Evolutionary conservation across 768 basidiomycete species (phyloP).

Genomic region (Pleurotus giganteus): DNA sequence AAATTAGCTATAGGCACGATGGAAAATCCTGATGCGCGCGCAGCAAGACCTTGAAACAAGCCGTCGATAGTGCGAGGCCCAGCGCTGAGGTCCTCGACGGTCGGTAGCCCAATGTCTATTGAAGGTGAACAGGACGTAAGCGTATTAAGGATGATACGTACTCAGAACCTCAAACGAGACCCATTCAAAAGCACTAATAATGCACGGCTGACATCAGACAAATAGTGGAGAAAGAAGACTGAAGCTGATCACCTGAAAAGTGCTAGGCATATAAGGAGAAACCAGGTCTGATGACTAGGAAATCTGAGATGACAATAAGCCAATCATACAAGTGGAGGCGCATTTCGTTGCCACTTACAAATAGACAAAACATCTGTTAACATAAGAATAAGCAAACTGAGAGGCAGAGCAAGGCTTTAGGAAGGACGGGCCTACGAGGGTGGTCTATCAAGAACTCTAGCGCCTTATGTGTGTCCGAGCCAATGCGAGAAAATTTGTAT

Average conservation of each 20-base stretch:
- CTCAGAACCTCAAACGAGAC: conserved; percentile 64
- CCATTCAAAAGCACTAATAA: conserved; percentile 60
- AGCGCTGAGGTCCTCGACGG: conserved; percentile 33
- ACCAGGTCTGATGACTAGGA: conserved; percentile 77
- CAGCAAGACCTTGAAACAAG: conserved; percentile 53
- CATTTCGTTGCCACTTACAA: conserved; percentile 29
- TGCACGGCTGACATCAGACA: background rate
- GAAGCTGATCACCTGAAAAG: conserved; percentile 47
- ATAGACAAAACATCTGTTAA: conserved; percentile 58
- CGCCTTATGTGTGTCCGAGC: conserved; percentile 48
- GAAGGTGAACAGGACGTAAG: background rate
- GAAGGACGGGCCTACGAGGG: conserved; percentile 54
- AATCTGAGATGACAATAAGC: conserved; percentile 35
- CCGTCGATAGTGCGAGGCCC: conserved; percentile 42
- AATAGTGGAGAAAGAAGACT: background rate
- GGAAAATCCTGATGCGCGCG: conserved; percentile 50
- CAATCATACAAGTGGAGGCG: conserved; percentile 36
- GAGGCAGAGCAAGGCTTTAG: background rate
- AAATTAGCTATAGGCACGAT: conserved; percentile 45
- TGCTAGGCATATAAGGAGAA: conserved; percentile 54
- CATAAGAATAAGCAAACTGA: background rate
- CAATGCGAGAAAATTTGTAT: conserved; percentile 44
- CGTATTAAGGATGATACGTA: conserved; percentile 17
- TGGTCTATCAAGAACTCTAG: conserved; percentile 76
- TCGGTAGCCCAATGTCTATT: conserved; percentile 39